A percentile compares a stretch with the other conserved stretches of the same genome.
phyloP scores from a whole-genome alignment of 331 rosid species.

The Quercus phellos region DNA sequence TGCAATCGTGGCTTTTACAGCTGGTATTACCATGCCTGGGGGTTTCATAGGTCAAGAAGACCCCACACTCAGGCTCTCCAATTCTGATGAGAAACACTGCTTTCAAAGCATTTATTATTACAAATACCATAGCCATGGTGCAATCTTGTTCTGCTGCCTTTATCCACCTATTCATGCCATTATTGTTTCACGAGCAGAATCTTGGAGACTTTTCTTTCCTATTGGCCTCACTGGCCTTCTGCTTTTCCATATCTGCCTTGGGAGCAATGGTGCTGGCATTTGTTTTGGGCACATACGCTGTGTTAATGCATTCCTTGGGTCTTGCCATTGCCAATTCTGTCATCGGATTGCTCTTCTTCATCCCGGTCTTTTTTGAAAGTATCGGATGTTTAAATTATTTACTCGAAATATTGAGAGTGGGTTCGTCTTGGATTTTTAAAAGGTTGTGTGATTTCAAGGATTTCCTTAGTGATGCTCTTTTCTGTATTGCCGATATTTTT shows the following conservation, averaged over 20 bases:
- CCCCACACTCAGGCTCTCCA: neutral
- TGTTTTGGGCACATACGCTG: neutral
- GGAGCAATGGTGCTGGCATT: neutral
- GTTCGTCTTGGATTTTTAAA: accelerated
- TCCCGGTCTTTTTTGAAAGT: no score
- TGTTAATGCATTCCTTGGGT: neutral
- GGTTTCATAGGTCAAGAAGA: neutral
- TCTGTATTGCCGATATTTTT: no score
- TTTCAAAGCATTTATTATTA: neutral
- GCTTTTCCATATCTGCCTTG: neutral
- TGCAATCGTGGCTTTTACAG: neutral
- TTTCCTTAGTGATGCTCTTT: no score
- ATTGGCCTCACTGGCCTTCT: neutral
- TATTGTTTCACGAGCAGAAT: accelerated
- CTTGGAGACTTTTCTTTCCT: neutral
- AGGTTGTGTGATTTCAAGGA: no score
- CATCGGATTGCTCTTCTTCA: no score
- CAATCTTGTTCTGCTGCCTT: neutral
- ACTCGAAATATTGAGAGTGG: accelerated
- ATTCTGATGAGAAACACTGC: neutral
- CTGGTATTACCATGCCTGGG: neutral
- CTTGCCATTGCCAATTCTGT: no score
- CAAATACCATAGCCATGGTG: neutral
- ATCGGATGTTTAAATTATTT: no score
- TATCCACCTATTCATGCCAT: neutral